Evolutionary conservation across 768 basidiomycete genomes (phyloP).

Genomic region (Kwoniella sp.): DNA sequence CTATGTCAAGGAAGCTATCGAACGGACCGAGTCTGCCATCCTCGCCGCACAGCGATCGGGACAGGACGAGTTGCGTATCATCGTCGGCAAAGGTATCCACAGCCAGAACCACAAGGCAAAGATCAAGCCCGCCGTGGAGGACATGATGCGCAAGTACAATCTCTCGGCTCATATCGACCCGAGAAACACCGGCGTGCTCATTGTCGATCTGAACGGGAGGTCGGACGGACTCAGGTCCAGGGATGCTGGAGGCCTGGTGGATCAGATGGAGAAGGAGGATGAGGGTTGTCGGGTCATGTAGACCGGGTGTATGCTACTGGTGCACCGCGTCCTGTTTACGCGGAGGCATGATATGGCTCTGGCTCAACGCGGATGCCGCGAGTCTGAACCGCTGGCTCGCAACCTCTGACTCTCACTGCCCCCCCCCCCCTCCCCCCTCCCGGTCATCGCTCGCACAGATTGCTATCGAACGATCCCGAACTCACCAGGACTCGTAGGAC

Average conservation of each 20-base stretch:
- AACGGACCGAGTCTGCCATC: slow-evolving; percentile 66
- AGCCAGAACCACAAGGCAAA: slow-evolving; percentile 71
- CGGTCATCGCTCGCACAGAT: no score
- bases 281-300: slow-evolving; percentile 68
- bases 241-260: slow-evolving; percentile 60
- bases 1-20: slow-evolving; percentile 86
- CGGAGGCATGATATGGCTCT: no score
- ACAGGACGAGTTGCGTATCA: slow-evolving; percentile 65
- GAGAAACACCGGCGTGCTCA: slow-evolving; percentile 73
- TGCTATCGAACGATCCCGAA: no score
- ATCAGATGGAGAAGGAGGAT: slow-evolving; percentile 55
- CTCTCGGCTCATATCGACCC: slow-evolving; percentile 72
- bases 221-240: slow-evolving; percentile 48
- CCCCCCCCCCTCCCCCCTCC: no score
- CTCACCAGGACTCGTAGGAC: no score
- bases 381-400: no score
- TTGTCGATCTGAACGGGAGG: slow-evolving; percentile 63
- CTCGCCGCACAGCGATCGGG: slow-evolving; percentile 63
- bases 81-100: slow-evolving; percentile 90
- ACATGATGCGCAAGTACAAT: slow-evolving; percentile 75
- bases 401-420: no score
- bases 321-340: no score
- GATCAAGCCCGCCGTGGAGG: slow-evolving; percentile 85
- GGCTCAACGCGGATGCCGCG: no score
- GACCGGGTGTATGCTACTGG: no score